Evolutionary conservation across 176 grass and related monocot genomes (phyloP).

Genomic region (Oryza punctata): DNA sequence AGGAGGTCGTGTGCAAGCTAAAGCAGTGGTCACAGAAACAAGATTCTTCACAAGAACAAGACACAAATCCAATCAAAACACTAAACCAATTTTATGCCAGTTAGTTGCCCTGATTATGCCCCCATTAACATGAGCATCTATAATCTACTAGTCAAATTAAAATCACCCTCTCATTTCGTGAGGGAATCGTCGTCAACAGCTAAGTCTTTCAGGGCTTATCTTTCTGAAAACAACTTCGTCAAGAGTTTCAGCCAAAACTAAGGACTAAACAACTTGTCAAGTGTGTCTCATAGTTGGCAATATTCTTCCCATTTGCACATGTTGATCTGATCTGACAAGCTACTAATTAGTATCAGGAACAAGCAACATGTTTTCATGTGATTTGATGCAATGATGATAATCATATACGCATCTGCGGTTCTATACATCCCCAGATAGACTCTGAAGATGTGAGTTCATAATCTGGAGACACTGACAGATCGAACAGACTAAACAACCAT

Average conservation of each 20-base stretch:
- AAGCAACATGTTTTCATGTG: constrained; percentile 26
- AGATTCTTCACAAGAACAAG: constrained; percentile 41
- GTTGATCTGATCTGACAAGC: not conserved
- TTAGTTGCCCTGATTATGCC: not conserved
- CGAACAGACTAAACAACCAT: not conserved
- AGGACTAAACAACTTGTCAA: not conserved
- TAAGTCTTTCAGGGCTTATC: not conserved
- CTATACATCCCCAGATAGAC: constrained; percentile 13
- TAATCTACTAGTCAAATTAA: not conserved
- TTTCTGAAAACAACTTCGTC: not conserved
- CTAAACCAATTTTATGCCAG: not conserved
- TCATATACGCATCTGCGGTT: not conserved
- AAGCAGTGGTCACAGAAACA: constrained; percentile 46
- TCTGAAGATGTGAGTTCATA: not conserved
- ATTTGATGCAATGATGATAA: constrained; percentile 1
- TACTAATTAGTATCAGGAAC: not conserved
- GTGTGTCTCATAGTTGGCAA: constrained; percentile 6
- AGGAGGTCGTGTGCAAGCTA: not conserved
- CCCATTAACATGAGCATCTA: not conserved
- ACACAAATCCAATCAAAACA: constrained; percentile 30
- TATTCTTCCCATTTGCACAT: constrained; percentile 26
- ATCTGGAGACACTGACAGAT: not conserved
- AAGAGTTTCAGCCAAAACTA: not conserved
- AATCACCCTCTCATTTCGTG: not conserved
- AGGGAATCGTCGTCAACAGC: not conserved